Evolutionary conservation across 106 monocot genomes (phyloP).

Genomic region (Acanthochlamys bracteata): DNA sequence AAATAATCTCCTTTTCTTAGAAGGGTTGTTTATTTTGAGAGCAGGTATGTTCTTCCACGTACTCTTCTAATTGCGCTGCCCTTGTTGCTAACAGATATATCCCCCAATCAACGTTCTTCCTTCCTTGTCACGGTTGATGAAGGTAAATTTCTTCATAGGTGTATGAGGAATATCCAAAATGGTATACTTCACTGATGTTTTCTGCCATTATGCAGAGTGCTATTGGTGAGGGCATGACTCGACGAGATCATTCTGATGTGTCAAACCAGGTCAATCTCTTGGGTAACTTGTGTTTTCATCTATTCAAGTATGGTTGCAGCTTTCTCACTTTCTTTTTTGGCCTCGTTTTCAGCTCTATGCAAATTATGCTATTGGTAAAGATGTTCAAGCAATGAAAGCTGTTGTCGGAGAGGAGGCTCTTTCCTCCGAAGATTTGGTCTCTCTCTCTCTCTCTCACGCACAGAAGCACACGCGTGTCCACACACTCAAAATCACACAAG

Average conservation of each 20-base stretch:
- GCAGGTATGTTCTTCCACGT: not conserved
- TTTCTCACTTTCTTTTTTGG: not conserved
- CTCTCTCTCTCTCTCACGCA: constrained; percentile 32
- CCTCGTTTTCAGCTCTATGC: constrained; percentile 63
- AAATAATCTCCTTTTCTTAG: too few relatives aligned
- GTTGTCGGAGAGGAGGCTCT: constrained; percentile 99
- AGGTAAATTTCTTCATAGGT: constrained; percentile 28
- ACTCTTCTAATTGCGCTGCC: not conserved
- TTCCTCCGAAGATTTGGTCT: constrained; percentile 93
- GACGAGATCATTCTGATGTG: constrained; percentile 94
- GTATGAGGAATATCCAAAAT: not conserved
- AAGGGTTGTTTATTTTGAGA: not conserved
- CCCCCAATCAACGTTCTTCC: constrained; percentile 82
- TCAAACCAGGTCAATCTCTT: constrained; percentile 70
- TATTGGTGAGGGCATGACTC: constrained; percentile 99
- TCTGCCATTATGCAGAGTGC: constrained; percentile 62
- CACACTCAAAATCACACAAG: not conserved
- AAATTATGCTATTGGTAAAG: constrained; percentile 98
- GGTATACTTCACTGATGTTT: not conserved
- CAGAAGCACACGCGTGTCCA: constrained; percentile 3
- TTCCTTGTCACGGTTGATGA: constrained; percentile 79
- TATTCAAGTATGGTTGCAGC: not conserved
- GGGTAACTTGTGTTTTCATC: not conserved
- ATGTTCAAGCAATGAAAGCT: constrained; percentile 98
- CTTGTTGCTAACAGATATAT: constrained; percentile 37